Evolutionary conservation across 805 yeast species (phyloP).

Genomic region (Pichia ethanolica): DNA sequence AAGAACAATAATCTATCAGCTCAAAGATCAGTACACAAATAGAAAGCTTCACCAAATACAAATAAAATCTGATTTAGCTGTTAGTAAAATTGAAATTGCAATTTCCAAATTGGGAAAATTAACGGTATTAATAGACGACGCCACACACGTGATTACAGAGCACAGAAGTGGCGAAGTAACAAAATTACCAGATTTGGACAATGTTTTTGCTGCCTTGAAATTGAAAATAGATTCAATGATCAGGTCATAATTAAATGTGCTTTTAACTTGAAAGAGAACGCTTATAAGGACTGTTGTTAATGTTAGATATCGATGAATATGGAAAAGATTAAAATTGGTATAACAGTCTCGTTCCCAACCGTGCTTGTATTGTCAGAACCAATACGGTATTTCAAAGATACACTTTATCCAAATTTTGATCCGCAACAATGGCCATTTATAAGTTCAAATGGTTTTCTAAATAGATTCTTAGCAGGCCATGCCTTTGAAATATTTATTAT

Average conservation of each 20-base stretch:
- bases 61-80: constrained; percentile 24
- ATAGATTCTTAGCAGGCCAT: constrained; percentile 23
- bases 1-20: constrained; percentile 10
- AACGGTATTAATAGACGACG: background rate
- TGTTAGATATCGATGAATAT: too few species aligned
- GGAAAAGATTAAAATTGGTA: background rate
- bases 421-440: constrained; percentile 13
- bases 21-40: constrained; percentile 10
- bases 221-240: background rate
- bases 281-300: background rate
- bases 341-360: background rate
- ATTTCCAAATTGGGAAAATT: background rate
- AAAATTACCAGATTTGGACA: background rate
- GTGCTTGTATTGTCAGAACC: constrained; percentile 5
- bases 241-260: too few species aligned
- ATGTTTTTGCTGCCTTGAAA: background rate
- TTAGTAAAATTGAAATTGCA: constrained; percentile 20
- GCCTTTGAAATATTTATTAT: constrained; percentile 22
- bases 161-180: constrained; percentile 1
- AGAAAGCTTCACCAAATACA: constrained; percentile 6
- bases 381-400: constrained; percentile 6
- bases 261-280: too few species aligned
- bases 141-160: background rate
- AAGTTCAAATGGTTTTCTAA: constrained; percentile 20
- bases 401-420: constrained; percentile 9